A percentile compares a stretch with the other conserved stretches of the same genome.
phyloP scores from a whole-genome alignment of 352 stramenopile species.

The Phytophthora uliginosa region DNA sequence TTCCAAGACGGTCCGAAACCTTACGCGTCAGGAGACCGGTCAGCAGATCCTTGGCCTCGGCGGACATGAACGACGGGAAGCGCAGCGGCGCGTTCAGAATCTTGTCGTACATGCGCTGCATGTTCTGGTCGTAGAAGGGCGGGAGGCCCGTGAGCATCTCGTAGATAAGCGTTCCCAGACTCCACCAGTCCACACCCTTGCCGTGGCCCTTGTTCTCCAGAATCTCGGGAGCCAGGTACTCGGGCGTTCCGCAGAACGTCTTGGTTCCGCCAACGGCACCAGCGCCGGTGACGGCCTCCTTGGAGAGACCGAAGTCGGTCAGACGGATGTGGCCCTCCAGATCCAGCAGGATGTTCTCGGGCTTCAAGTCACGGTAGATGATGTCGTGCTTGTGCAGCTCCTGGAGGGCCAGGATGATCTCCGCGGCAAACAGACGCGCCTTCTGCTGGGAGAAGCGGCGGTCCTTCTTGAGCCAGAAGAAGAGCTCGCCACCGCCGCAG shows the following conservation, averaged over 20 bases:
- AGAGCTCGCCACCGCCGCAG: slow-evolving; percentile 95
- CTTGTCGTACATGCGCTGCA: slow-evolving; percentile 96
- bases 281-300: slow-evolving; percentile 91
- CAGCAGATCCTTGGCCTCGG: slow-evolving; percentile 89
- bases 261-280: slow-evolving; percentile 86
- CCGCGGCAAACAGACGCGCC: slow-evolving; percentile 92
- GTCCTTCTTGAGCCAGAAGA: slow-evolving; percentile 97
- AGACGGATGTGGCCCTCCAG: slow-evolving; percentile 95
- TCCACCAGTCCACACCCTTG: slow-evolving; percentile 93
- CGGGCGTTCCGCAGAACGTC: slow-evolving; percentile 95
- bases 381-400: slow-evolving; percentile 96
- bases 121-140: slow-evolving; percentile 96
- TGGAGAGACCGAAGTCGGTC: slow-evolving; percentile 97
- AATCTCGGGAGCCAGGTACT: slow-evolving; percentile 97
- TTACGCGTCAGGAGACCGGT: slow-evolving; percentile 90
- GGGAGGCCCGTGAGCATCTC: slow-evolving; percentile 94
- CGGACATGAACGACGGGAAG: slow-evolving; percentile 93
- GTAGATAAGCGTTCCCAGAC: slow-evolving; percentile 95
- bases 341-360: slow-evolving; percentile 97
- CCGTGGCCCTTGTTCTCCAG: slow-evolving; percentile 95
- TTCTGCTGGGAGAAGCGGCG: slow-evolving; percentile 94
- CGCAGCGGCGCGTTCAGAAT: slow-evolving; percentile 93
- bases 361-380: slow-evolving; percentile 98
- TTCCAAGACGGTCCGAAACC: slow-evolving; percentile 89
- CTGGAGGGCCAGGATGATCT: slow-evolving; percentile 95